Evolutionary conservation across 2,329 filamentous ascomycete genomes (phyloP), one percentile per base, ranked within the genome.

Genomic region (Colletotrichum nymphaeae): DNA sequence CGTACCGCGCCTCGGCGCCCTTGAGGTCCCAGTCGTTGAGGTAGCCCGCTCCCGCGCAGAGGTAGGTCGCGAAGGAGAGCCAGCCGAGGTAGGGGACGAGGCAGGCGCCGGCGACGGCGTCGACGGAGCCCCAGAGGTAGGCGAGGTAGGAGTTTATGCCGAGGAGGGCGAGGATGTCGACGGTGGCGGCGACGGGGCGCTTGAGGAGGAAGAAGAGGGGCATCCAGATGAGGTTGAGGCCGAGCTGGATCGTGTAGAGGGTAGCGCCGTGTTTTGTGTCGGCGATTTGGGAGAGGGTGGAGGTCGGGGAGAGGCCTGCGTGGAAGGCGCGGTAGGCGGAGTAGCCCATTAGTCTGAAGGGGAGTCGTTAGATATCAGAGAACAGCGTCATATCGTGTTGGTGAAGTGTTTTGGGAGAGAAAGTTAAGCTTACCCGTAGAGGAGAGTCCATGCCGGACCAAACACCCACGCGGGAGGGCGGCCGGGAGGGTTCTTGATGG

Each of bases 131-230:
- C 92, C 94, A 98, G 71, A 93, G 84, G 78, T 93, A 93, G 16
- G 93, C 88, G 63, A 98, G 83, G 77, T 95, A 95, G 7, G 88
- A 89, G 60, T 94, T 93, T 35, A 93, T 85, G 9, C 93, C 94
- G 0, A 93, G 86, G 9, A 98, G 86, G 0, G 92, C 88, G 32
- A 94, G 83, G 63, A 97, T 92, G 80, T 98, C 94, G 32, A 88
- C 88, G 7, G 94, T 91, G 4, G 95, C 95, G 79, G 91, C 90
- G 65, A 93, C 87, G 1, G 95, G 95, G 19, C 90, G 90, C 76
- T 92, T 92, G 63, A 93, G 80, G n/a, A 90, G 88, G 80, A 98
- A 98, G 88, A 98, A 98, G 12, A 98, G 88, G 14, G 96, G 96
- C 90, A 95, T 98, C 94, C 94, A 98, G 67, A 93, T 83, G 35